Evolutionary conservation across 306 rosid genomes (phyloP), one percentile per base, ranked within the genome.

Genomic region (Begonia loranthoides): DNA sequence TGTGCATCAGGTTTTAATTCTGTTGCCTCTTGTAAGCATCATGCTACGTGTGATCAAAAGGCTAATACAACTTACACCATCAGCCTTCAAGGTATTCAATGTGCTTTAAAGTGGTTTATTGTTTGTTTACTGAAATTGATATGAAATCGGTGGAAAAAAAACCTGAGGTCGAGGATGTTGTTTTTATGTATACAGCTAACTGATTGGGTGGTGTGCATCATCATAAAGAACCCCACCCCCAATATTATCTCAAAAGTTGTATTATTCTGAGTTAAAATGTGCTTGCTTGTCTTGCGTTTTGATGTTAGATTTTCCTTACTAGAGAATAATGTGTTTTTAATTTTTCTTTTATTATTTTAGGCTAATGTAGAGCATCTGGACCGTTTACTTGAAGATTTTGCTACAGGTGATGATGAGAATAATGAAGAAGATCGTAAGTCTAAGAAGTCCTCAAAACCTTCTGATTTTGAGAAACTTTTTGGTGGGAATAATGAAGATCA

Each of bases 51-150:
- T 82, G 67, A 86, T 89, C 45, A 83, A 79, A 80, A 85, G 95
- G 81, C 73, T 89, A 54, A 66, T 89, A 57, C 79, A 80, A 6
- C 87, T 89, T 28, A 76, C 94, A 13, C 97, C 97, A 51, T 66
- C 86, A 58, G 70, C 78, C 47, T 59, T 65, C 78, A 89, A 76
- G 95, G 97, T 89, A 75, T 47, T 54, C 53, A 28, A 28, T 34
- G 6, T 41, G 57, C 51, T 51, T 69, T 39, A 52, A 17, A 41
- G 14, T 16, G 4, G 10, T 53, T 9, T 17, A 4, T n/a, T 16
- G 43, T 38, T 28, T 28, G 6, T 28, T 28, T 1, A 19, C 22
- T 19, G 3, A 19, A 19, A 19, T 19, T 2, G 22, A 2, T 1
- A 19, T 19, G 22, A 19, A 19, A 19, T 19, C 22, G 2, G 3